A percentile compares a stretch with the other conserved stretches of the same genome.
Evolutionary conservation across 768 basidiomycete genomes (phyloP).

Genomic region (Russula brevipes): DNA sequence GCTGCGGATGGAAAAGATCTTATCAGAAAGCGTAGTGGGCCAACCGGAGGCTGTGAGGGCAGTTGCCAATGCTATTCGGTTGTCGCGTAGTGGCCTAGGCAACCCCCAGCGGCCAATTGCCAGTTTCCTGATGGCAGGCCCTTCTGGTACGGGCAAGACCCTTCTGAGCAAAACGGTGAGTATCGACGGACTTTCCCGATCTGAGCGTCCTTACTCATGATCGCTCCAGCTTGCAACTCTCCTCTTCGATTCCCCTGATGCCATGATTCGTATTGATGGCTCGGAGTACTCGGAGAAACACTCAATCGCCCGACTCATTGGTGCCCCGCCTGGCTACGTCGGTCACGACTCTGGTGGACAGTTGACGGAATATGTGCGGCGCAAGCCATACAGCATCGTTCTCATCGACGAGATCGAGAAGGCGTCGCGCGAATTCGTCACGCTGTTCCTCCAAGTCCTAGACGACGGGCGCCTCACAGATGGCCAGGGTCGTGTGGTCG

Average conservation of each 20-base stretch:
- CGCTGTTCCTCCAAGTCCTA: conserved; percentile 75
- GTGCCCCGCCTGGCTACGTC: conserved; percentile 83
- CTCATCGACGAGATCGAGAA: conserved; percentile 91
- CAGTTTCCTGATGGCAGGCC: conserved; percentile 89
- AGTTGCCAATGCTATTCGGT: conserved; percentile 87
- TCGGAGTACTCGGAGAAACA: conserved; percentile 90
- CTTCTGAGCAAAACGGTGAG: conserved; percentile 83
- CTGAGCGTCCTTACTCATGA: conserved; percentile 10
- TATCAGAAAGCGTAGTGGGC: conserved; percentile 75
- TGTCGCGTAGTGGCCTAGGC: conserved; percentile 91
- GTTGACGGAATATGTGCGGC: conserved; percentile 87
- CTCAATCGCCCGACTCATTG: conserved; percentile 64
- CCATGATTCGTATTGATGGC: conserved; percentile 89
- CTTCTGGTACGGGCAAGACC: conserved; percentile 88
- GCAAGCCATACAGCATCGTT: conserved; percentile 85
- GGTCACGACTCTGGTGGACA: conserved; percentile 89
- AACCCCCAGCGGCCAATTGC: conserved; percentile 86
- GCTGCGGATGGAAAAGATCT: conserved; percentile 77
- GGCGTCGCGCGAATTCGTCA: conserved; percentile 65
- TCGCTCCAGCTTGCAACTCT: conserved; percentile 68
- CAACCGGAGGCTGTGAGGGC: conserved; percentile 89
- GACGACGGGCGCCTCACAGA: conserved; percentile 92
- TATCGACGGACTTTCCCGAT: conserved; percentile 12
- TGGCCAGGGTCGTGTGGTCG: conserved; percentile 83
- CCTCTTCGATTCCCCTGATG: conserved; percentile 86